phyloP scores from a whole-genome alignment of 257 asterid species.

The Ilex asprella region DNA sequence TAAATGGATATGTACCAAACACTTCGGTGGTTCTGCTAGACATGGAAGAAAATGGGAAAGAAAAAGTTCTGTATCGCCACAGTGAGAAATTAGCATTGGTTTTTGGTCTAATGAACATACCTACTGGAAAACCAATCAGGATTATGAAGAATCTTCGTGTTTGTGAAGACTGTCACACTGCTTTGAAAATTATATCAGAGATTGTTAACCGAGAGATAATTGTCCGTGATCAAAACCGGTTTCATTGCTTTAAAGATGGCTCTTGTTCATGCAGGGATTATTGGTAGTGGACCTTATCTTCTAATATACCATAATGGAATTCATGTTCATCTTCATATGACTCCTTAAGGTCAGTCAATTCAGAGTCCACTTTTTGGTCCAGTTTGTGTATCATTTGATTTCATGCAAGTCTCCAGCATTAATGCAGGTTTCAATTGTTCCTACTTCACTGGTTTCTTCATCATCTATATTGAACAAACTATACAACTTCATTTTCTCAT shows the following conservation, averaged over 20 bases:
- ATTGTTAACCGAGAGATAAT: conserved; percentile 39
- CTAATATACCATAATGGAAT: too few species aligned
- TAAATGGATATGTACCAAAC: conserved; percentile 54
- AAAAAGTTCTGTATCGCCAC: conserved; percentile 37
- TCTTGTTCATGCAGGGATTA: conserved; percentile 56
- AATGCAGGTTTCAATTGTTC: too few species aligned
- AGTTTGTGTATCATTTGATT: too few species aligned
- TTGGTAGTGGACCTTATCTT: conserved; percentile 25
- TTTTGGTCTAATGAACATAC: conserved; percentile 41
- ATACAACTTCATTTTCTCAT: too few species aligned
- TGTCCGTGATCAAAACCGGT: conserved; percentile 53
- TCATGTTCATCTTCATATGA: too few species aligned
- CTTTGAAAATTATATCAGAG: conserved; percentile 55
- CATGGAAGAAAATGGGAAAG: conserved; percentile 47
- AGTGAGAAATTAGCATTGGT: conserved; percentile 63
- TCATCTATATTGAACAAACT: too few species aligned
- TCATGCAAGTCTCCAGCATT: too few species aligned
- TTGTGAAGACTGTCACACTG: conserved; percentile 65
- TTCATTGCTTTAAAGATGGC: conserved; percentile 56
- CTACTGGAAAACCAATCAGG: conserved; percentile 42
- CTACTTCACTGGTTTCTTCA: too few species aligned
- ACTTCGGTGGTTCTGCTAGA: conserved; percentile 46
- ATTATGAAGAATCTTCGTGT: conserved; percentile 62
- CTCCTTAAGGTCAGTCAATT: too few species aligned
- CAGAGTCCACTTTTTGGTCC: too few species aligned